These are phyloP conservation scores for Venturia effusa DNA, from an alignment of 2,329 filamentous ascomycete genomes.

Conservation along the genomic window DNA sequence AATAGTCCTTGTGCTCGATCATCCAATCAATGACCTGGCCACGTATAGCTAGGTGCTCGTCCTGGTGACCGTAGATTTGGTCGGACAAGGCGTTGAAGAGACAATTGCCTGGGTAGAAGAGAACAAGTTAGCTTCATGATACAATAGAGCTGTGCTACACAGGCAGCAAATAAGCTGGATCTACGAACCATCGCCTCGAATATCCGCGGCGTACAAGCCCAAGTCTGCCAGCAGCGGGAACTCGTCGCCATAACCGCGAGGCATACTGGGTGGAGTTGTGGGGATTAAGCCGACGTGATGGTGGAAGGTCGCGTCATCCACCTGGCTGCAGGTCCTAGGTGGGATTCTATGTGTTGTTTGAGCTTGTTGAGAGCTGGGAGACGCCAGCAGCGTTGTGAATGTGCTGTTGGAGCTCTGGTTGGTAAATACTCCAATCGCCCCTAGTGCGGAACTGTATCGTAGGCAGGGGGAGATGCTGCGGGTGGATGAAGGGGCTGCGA, in stretches of 20 bases:
- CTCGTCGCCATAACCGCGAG: constrained; percentile 25
- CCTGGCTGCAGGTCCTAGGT: not conserved
- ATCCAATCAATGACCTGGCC: constrained; percentile 50
- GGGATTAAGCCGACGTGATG: not conserved
- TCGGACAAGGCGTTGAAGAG: constrained; percentile 59
- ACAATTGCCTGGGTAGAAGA: constrained; percentile 47
- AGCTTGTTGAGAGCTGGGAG: not conserved
- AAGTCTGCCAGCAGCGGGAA: constrained; percentile 46
- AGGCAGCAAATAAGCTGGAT: constrained; percentile 5
- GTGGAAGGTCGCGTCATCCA: constrained; percentile 4
- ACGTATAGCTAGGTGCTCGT: constrained; percentile 48
- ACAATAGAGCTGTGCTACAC: constrained; percentile 14
- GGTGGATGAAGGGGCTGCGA: not conserved
- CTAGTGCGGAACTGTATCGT: not conserved
- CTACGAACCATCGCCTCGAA: constrained; percentile 50
- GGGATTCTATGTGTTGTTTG: not conserved
- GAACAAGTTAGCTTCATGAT: constrained; percentile 7
- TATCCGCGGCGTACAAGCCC: constrained; percentile 49
- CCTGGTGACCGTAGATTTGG: constrained; percentile 52
- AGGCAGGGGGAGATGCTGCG: not conserved
- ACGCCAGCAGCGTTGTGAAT: not conserved
- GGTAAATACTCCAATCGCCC: not conserved
- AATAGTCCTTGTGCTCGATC: constrained; percentile 47
- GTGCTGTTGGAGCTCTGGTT: not conserved
- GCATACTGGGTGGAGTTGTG: not conserved